Evolutionary conservation across 2,329 filamentous ascomycete genomes (phyloP), one percentile per base, ranked within the genome.

Genomic region (Coniella vitis): DNA sequence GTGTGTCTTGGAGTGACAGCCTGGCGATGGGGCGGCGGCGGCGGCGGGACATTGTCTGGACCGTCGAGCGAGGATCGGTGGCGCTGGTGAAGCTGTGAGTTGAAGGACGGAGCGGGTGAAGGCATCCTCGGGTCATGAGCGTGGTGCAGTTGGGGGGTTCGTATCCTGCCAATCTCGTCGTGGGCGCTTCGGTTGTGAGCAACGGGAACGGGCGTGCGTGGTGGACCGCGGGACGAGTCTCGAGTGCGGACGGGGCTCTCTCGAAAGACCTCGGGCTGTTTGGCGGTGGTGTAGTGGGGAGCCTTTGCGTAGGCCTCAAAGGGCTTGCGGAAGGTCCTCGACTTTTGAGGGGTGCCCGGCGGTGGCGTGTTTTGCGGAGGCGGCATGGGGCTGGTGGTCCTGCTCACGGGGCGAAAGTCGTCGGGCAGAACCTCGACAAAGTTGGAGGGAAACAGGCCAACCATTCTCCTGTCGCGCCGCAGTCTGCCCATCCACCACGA

Each of bases 401-500:
- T 72, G 38, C 73, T 74, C 59, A 83, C 81, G 52, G 93, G 93
- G 49, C 87, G 83, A 64, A 94, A 97, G 64, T 83, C 80, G 52
- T 93, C 82, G 48, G 87, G 86, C 29, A 98, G 77, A 5, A 98
- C 78, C 64, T 94, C 81, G 63, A 98, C 93, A 63, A 98, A 98
- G 69, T 98, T 98, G 61, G 90, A 96, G 1, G 93, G 93, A 62
- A 98, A 98, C 17, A 93, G 75, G 47, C 93, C 93, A 60, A 96
- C 84, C 61, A 91, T 90, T 61, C 90, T 83, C 65, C 87, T 85
- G 69, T 98, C 93, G 58, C 93, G 82, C 63, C 84, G 87, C 63
- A 98, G 70, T 55, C 91, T 82, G 41, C 93, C 93, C 69, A 90
- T 95, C 93, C 93, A 98, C 93, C 93, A 98, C 40, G 88, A 90